Evolutionary conservation across 1,284 basidiomycete genomes (phyloP).

Genomic region (Microbotryomycetes sp.): DNA sequence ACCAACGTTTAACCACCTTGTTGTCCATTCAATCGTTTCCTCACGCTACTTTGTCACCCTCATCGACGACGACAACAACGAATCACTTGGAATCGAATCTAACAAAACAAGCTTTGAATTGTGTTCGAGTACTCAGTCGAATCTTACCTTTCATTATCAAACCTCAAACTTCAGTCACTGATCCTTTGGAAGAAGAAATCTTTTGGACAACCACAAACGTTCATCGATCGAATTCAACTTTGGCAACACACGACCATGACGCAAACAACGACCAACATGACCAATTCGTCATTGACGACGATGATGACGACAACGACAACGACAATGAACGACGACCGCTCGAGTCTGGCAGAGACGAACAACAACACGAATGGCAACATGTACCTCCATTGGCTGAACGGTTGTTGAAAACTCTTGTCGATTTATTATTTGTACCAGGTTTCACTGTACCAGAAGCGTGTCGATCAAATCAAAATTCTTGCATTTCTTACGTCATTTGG

Average conservation of each 20-base stretch:
- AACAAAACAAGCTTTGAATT: constrained; percentile 79
- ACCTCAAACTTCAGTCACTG: constrained; percentile 48
- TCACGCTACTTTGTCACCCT: not conserved
- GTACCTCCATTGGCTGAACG: constrained; percentile 69
- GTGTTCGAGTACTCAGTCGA: constrained; percentile 73
- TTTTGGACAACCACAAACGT: constrained; percentile 52
- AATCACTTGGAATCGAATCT: constrained; percentile 37
- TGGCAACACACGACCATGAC: constrained; percentile 19
- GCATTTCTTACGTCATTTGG: constrained; percentile 82
- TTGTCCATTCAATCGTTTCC: constrained; percentile 42
- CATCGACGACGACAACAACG: not conserved
- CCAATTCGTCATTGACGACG: constrained; percentile 55
- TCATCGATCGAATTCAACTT: too few relatives aligned
- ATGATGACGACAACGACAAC: constrained; percentile 47
- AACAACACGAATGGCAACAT: constrained; percentile 44
- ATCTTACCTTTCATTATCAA: constrained; percentile 84
- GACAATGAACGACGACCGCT: not conserved
- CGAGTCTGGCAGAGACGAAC: not conserved
- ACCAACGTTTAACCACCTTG: constrained; percentile 69
- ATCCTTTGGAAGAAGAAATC: constrained; percentile 60
- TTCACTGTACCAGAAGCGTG: constrained; percentile 76
- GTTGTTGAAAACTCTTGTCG: constrained; percentile 68
- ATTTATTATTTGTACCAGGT: constrained; percentile 82
- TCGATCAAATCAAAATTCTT: constrained; percentile 54
- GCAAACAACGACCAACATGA: constrained; percentile 37